Evolutionary conservation across 495 filamentous ascomycete species (phyloP).

Genomic region (Arthonia radiata): DNA sequence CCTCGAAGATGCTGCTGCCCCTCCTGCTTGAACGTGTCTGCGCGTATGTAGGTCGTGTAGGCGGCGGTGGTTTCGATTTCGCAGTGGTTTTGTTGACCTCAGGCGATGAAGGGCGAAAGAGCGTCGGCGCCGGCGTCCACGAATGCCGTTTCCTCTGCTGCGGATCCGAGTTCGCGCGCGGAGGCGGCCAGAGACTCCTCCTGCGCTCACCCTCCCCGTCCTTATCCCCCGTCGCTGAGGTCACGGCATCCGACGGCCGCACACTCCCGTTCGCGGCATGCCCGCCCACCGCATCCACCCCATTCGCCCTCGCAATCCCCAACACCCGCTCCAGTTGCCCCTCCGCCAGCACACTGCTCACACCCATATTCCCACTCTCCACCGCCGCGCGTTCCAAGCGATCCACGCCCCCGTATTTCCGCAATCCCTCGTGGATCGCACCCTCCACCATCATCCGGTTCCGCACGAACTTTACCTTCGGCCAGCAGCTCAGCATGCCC

Average conservation of each 20-base stretch:
- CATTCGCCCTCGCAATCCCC: constrained; percentile 4
- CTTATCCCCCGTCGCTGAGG: constrained; percentile 1
- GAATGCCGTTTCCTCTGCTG: background rate
- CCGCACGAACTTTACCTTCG: constrained; percentile 69
- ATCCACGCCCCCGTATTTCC: constrained; percentile 14
- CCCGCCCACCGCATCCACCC: background rate
- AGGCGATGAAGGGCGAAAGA: constrained; percentile 7
- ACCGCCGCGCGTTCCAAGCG: background rate
- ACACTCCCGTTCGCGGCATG: background rate
- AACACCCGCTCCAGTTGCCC: constrained; percentile 1
- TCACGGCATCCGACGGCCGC: background rate
- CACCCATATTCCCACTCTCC: background rate
- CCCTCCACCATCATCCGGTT: constrained; percentile 70
- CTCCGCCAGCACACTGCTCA: background rate
- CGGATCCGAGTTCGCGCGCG: background rate
- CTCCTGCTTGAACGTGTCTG: constrained; percentile 8
- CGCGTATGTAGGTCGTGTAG: too few species aligned
- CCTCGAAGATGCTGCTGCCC: constrained; percentile 27
- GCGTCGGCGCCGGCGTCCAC: background rate
- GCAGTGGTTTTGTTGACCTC: constrained; percentile 9
- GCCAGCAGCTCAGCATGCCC: constrained; percentile 66
- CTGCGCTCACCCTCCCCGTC: too few species aligned
- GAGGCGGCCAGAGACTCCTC: background rate
- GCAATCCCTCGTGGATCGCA: constrained; percentile 48
- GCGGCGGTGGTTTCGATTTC: too few species aligned